Evolutionary conservation across 78 protist genomes (phyloP), one percentile per base, ranked within the genome.

Genomic region (slime mould (Dictyostelium discoideum)): DNA sequence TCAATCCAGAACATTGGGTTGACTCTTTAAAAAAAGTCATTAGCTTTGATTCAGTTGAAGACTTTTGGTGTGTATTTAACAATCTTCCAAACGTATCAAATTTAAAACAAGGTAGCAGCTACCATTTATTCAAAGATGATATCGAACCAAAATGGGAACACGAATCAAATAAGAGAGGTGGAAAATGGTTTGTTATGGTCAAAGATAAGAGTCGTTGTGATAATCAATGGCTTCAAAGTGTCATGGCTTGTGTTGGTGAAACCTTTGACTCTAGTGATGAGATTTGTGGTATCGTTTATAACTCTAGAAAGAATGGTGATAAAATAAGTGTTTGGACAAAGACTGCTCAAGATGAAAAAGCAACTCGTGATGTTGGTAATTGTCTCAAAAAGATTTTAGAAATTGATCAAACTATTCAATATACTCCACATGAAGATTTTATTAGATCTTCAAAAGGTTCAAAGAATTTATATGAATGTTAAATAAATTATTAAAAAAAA

Each of bases 21-120:
- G 92, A 90, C 26, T 73, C 86, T 24, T 48, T 95, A 32, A 85
- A 92, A 95, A 82, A 72, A 81, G 84, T 97, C 39, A 87, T 92
- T 46, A 95, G 94, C 22, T 96, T 97, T 50, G 96, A 92, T 80
- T 90, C 97, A 40, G 96, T 97, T 40, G 98, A 97, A 86, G 98
- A 97, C 42, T 97, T 97, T 80, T 97, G 98, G 98, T 96, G 97
- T 72, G 87, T 93, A 13, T 93, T 93, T 54, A 93, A 93, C 65
- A 93, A 93, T 37, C 86, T 93, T 20, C 96, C 93, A 74, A 60
- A 32, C 13, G 86, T 87, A 42, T 50, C 76, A 13, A 85, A 84
- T 32, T 22, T 93, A 26, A 93, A 80, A 37, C 82, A 29, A 29
- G 96, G 96, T 29, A 77, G 87, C 67, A 72, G 80, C 29, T 93